Percentiles rank a stretch among this genome's conserved stretches.
Conservation (phyloP, 1,139 yeast genomes). For the Blastobotrys apis region DNA sequence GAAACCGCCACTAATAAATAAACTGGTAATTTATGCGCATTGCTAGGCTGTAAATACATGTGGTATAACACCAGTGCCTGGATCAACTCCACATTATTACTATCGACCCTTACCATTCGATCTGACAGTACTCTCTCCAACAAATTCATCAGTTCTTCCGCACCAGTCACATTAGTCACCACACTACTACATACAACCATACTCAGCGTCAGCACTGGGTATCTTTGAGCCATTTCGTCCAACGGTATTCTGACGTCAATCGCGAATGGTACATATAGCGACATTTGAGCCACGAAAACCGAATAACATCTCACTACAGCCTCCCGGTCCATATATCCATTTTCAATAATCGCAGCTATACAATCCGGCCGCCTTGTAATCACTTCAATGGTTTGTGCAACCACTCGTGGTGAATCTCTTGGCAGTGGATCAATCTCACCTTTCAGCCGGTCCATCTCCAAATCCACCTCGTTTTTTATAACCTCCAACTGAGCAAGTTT, state of each 20-base stretch:
- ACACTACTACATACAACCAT: constrained; percentile 10
- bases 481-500: constrained; percentile 10
- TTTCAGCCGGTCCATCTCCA: constrained; percentile 5
- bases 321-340: constrained; percentile 2
- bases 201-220: constrained; percentile 7
- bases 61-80: constrained; percentile 10
- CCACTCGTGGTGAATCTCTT: not conserved
- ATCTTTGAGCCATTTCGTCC: constrained; percentile 4
- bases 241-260: constrained; percentile 3
- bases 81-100: constrained; percentile 3
- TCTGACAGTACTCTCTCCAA: constrained; percentile 6
- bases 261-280: constrained; percentile 7
- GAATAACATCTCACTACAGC: not conserved
- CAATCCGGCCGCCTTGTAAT: not conserved
- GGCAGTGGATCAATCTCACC: not conserved
- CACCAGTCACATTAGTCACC: not conserved
- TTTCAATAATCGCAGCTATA: constrained; percentile 7
- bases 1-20: constrained; percentile 4
- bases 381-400: not conserved
- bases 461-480: constrained; percentile 5
- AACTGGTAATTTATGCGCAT: constrained; percentile 6
- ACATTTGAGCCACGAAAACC: constrained; percentile 2
- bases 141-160: not conserved
- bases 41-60: constrained; percentile 8
- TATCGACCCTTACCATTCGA: constrained; percentile 3